Percentiles rank a stretch among this genome's conserved stretches.
Evolutionary conservation across 164 flowering plant species (phyloP).

Genomic region (Kalanchoe fedtschenkoi): DNA sequence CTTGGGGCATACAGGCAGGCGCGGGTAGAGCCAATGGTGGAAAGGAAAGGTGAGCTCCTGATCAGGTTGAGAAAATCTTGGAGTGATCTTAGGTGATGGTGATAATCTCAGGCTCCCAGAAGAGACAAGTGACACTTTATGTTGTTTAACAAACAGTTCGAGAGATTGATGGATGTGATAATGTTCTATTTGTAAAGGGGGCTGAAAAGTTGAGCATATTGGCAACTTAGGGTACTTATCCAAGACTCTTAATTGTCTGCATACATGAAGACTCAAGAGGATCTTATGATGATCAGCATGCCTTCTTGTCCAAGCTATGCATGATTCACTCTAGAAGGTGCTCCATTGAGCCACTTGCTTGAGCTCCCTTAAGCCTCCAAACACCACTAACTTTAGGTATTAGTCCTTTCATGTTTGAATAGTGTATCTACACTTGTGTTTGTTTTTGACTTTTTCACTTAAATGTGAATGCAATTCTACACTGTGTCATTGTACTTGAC

Average conservation of each 20-base stretch:
- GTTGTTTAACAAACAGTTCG: background rate
- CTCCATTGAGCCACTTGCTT: conserved; percentile 2
- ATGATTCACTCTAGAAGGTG: background rate
- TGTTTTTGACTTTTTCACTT: too few relatives aligned
- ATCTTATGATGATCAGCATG: background rate
- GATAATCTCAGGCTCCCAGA: conserved; percentile 6
- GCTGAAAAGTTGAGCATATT: background rate
- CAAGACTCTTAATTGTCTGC: too few relatives aligned
- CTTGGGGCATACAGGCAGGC: too few relatives aligned
- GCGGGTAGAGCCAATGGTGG: too few relatives aligned
- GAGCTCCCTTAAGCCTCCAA: background rate
- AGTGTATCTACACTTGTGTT: too few relatives aligned
- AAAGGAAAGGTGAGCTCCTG: too few relatives aligned
- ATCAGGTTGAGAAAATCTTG: background rate
- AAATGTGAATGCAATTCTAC: too few relatives aligned
- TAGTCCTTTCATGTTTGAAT: background rate
- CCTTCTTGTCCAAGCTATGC: background rate
- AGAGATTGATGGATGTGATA: background rate
- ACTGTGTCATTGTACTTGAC: too few relatives aligned
- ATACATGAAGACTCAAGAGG: background rate
- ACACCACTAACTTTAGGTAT: background rate
- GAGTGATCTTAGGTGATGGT: conserved; percentile 1
- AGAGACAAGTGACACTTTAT: background rate
- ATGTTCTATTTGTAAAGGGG: background rate
- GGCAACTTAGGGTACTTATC: background rate